Conservation (phyloP, 345 rosid species). For the Eutrema heterophyllum region DNA sequence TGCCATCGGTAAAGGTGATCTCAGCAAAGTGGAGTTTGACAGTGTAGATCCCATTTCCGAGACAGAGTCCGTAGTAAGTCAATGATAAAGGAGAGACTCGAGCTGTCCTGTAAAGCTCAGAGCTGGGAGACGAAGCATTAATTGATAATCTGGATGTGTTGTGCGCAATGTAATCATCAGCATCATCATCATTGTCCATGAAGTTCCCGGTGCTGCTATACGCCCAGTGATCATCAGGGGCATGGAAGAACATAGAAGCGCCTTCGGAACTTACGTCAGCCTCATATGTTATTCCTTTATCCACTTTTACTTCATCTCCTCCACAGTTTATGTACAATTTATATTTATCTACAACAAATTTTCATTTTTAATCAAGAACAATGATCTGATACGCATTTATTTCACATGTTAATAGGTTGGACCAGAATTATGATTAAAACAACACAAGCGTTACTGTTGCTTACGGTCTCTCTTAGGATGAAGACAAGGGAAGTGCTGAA, state of each 20-base stretch:
- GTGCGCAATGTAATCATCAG: constrained; percentile 45
- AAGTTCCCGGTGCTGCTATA: constrained; percentile 89
- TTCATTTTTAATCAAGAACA: not conserved
- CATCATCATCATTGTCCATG: constrained; percentile 64
- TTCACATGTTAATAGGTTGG: not conserved
- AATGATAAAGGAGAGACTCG: constrained; percentile 73
- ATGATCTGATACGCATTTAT: not conserved
- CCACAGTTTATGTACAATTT: constrained; percentile 75
- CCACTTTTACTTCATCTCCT: constrained; percentile 42
- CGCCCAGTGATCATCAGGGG: constrained; percentile 53
- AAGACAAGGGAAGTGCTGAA: constrained; percentile 60
- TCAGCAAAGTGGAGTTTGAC: constrained; percentile 85
- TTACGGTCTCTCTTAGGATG: constrained; percentile 42
- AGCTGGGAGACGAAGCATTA: constrained; percentile 33
- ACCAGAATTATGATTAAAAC: not conserved
- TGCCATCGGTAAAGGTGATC: constrained; percentile 57
- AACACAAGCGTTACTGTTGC: constrained; percentile 18
- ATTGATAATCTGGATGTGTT: constrained; percentile 51
- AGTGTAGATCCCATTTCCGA: constrained; percentile 66
- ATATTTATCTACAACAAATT: constrained; percentile 39
- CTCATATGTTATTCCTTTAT: constrained; percentile 37
- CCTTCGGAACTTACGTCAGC: constrained; percentile 62
- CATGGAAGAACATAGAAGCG: constrained; percentile 49
- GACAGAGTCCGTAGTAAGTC: constrained; percentile 83
- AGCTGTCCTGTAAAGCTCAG: constrained; percentile 54